Percentiles rank a stretch among this genome's conserved stretches.
Conservation (phyloP, 352 stramenopile species). For the Phytophthora pseudosyringae region DNA sequence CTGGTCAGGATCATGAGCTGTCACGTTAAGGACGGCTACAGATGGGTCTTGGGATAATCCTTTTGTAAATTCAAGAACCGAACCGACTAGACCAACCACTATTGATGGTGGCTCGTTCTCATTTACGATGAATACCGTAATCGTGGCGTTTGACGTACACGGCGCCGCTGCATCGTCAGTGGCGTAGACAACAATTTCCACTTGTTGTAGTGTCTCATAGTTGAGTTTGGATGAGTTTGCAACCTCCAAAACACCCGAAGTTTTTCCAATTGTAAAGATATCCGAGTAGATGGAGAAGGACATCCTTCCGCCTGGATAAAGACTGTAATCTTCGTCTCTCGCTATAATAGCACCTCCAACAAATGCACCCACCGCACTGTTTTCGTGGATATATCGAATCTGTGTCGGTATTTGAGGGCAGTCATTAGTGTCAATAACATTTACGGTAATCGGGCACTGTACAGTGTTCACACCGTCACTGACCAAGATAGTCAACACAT, state of each 20-base stretch:
- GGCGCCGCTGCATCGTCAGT: slow-evolving; percentile 30
- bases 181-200: slow-evolving; percentile 21
- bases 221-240: slow-evolving; percentile 19
- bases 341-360: slow-evolving; percentile 34
- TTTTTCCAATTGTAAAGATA: slow-evolving; percentile 27
- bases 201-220: slow-evolving; percentile 19
- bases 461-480: slow-evolving; percentile 36
- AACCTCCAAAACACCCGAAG: slow-evolving; percentile 13
- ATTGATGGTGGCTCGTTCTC: slow-evolving; percentile 56
- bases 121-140: slow-evolving; percentile 36
- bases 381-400: slow-evolving; percentile 45
- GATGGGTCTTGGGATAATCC: slow-evolving; percentile 29
- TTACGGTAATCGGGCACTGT: slow-evolving; percentile 35
- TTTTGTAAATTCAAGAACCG: slow-evolving; percentile 48
- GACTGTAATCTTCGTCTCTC: slow-evolving; percentile 30
- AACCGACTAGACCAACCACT: slow-evolving; percentile 32
- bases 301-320: slow-evolving; percentile 15
- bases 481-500: slow-evolving; percentile 15
- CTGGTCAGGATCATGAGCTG: slow-evolving; percentile 22
- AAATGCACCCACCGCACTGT: slow-evolving; percentile 35
- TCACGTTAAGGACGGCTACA: slow-evolving; percentile 29
- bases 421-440: slow-evolving; percentile 57
- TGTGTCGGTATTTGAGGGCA: slow-evolving; percentile 45
- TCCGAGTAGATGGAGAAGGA: slow-evolving; percentile 24
- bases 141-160: slow-evolving; percentile 22